Evolutionary conservation across 768 basidiomycete species (phyloP).

Genomic region (Lentinula lateritia): DNA sequence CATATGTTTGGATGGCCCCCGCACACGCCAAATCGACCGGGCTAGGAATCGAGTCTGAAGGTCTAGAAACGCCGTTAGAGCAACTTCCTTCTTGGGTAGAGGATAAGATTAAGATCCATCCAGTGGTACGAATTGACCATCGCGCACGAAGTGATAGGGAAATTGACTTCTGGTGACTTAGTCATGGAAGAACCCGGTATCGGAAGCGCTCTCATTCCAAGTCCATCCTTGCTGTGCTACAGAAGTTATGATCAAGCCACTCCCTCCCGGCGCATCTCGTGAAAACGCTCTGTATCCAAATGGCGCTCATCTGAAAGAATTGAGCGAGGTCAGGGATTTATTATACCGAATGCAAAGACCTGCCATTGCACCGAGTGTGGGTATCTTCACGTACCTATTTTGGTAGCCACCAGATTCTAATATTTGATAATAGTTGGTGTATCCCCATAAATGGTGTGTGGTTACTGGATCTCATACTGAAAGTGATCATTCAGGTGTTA

Average conservation of each 20-base stretch:
- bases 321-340: constrained; percentile 67
- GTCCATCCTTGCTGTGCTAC: constrained; percentile 50
- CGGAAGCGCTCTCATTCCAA: constrained; percentile 48
- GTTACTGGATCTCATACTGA: neutral
- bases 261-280: constrained; percentile 32
- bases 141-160: constrained; percentile 5
- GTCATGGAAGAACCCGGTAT: constrained; percentile 61
- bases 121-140: constrained; percentile 31
- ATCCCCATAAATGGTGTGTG: constrained; percentile 50
- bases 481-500: neutral
- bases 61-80: constrained; percentile 37
- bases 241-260: constrained; percentile 40
- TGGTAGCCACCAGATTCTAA: constrained; percentile 17
- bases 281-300: constrained; percentile 53
- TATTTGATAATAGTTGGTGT: constrained; percentile 31
- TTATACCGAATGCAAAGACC: constrained; percentile 87
- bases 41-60: constrained; percentile 48
- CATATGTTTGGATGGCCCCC: constrained; percentile 55
- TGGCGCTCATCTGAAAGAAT: constrained; percentile 69
- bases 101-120: constrained; percentile 43
- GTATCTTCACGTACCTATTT: constrained; percentile 42
- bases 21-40: constrained; percentile 46
- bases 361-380: constrained; percentile 64
- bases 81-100: constrained; percentile 54
- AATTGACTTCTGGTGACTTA: constrained; percentile 12